A percentile compares a stretch with the other conserved stretches of the same genome.
Evolutionary conservation across 1,139 yeast genomes (phyloP).

Genomic region (Diutina rugosa): DNA sequence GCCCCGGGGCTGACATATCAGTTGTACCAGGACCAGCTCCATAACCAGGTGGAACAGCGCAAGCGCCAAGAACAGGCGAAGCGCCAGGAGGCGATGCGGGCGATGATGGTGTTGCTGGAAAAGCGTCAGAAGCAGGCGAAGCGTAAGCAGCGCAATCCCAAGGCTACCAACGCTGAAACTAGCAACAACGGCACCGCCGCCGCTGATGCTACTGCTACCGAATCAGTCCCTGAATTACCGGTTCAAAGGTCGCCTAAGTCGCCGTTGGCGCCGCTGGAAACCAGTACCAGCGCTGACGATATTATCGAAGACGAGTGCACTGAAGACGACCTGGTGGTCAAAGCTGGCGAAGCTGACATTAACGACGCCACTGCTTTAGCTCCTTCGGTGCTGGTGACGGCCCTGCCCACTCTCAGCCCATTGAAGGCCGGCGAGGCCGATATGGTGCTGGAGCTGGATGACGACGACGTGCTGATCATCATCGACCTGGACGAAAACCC

Average conservation of each 20-base stretch:
- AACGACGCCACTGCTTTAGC: too few species aligned
- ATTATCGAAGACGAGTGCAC: background rate
- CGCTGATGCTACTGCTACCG: background rate
- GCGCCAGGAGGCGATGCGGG: constrained; percentile 1
- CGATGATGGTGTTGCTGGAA: background rate
- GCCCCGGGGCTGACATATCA: background rate
- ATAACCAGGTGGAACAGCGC: background rate
- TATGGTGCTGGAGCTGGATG: background rate
- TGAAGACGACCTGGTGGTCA: background rate
- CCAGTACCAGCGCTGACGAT: background rate
- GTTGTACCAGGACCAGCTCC: background rate
- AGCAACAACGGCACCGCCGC: background rate
- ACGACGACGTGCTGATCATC: constrained; percentile 2
- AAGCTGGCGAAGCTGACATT: too few species aligned
- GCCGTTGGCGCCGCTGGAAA: background rate
- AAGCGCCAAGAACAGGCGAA: background rate
- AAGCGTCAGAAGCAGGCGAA: background rate
- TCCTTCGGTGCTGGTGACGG: background rate
- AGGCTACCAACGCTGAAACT: too few species aligned
- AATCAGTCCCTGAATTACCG: background rate
- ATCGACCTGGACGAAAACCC: constrained; percentile 1
- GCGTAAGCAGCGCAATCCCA: background rate
- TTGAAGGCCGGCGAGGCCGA: background rate
- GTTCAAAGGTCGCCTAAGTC: background rate
- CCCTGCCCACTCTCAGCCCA: background rate